Conservation (phyloP, 202 grass and related monocot species). For the Saccharum hybrid region DNA sequence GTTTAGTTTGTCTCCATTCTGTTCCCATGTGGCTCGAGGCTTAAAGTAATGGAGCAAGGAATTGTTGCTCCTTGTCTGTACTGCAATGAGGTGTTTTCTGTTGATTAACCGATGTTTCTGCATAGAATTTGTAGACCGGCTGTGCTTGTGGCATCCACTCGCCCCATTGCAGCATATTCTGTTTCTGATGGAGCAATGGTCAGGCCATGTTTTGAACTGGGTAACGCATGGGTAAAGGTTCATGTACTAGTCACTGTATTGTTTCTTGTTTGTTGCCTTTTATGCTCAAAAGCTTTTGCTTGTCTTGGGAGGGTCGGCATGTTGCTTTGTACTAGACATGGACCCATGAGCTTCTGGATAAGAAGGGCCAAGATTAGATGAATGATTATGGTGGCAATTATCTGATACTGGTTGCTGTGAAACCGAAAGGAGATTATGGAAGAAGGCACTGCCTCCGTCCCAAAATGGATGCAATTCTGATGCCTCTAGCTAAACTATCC, state of each 20-base stretch:
- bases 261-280: background rate
- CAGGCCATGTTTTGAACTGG: background rate
- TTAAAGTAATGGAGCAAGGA: slow-evolving; percentile 32
- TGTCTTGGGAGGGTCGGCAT: background rate
- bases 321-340: background rate
- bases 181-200: slow-evolving; percentile 9
- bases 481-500: too few relatives aligned
- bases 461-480: background rate
- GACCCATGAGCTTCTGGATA: background rate
- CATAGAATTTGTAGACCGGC: slow-evolving; percentile 6
- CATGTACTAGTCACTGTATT: too few relatives aligned
- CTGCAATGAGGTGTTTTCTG: slow-evolving; percentile 28
- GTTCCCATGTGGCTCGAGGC: slow-evolving; percentile 42
- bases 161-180: background rate
- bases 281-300: background rate
- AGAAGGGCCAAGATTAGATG: background rate
- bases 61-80: slow-evolving; percentile 34
- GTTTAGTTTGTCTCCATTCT: slow-evolving; percentile 32
- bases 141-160: background rate
- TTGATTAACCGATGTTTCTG: background rate
- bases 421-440: too few relatives aligned
- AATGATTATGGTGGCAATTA: background rate
- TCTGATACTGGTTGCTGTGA: too few relatives aligned
- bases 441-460: too few relatives aligned
- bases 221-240: too few relatives aligned